Evolutionary conservation across 768 basidiomycete species (phyloP), one percentile per base, ranked within the genome.

Genomic region (Lentinula guzmanii): DNA sequence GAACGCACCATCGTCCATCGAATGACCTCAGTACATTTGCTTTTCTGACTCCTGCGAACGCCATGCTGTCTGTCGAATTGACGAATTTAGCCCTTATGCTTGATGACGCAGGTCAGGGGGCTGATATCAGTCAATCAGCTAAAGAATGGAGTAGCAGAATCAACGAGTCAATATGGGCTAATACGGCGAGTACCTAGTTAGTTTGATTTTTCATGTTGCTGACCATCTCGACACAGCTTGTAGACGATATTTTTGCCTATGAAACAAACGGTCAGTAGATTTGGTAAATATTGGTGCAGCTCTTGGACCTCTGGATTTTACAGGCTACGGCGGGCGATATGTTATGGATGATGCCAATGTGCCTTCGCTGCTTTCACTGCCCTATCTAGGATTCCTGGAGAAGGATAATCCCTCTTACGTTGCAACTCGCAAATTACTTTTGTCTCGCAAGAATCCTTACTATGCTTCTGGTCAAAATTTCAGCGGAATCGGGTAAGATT

Each of bases 321-420:
- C 62, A 86, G 86, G 89, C 7, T 79, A 87, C 54, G 87, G 90
- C 37, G 81, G 84, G 9, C 76, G 83, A 61, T 90, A 90, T 70
- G 82, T 90, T 18, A 91, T 91, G 90, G 90, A 91, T 65, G 90
- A 92, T 65, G 90, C 90, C 5, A 92, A 92, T 65, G 90, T 92
- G 46, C 90, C 90, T 4, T 89, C 89, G 0, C 75, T 91, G n/a
- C 72, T 92, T 24, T 87, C 90, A 0, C 77, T 92, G 37, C 90
- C 90, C 10, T 92, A 92, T 68, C 81, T 92, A 28, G 89, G 89
- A 1, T 91, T 91, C 73, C 73, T 92, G 60, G 78, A 86, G 45
- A 88, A 77, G 66, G 68, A 71, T 24, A 65, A 91, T 65, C 75
- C 82, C 7, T 75, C 80, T 0, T 91, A 91, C 68, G 70, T 83